A percentile compares a stretch with the other conserved stretches of the same genome.
Evolutionary conservation across 2,329 filamentous ascomycete species (phyloP).

Genomic region (Ophiostoma quercus): DNA sequence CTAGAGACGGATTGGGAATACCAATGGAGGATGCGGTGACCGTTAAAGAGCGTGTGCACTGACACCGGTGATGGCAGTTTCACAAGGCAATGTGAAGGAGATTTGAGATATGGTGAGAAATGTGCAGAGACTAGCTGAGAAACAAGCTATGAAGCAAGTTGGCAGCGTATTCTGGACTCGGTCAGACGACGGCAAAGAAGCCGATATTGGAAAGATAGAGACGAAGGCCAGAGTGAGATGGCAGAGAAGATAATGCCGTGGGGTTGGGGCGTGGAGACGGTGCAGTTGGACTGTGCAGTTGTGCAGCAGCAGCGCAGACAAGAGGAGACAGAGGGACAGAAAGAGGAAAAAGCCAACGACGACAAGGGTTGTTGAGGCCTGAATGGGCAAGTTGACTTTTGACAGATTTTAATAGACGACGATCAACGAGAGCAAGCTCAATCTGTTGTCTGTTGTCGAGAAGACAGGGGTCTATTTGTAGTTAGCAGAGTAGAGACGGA

Average conservation of each 20-base stretch:
- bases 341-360: not conserved
- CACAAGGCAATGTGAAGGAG: not conserved
- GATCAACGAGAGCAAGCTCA: not conserved
- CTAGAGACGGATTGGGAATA: conserved; percentile 19
- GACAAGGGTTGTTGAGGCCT: not conserved
- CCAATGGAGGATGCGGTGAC: conserved; percentile 17
- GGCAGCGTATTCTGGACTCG: not conserved
- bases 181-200: not conserved
- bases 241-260: not conserved
- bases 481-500: not conserved
- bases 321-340: conserved; percentile 3
- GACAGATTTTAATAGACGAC: not conserved
- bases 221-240: not conserved
- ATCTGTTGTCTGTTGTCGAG: not conserved
- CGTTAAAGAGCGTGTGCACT: conserved; percentile 20
- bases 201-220: not conserved
- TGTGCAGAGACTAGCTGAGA: not conserved
- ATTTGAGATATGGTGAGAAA: not conserved
- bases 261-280: conserved; percentile 16
- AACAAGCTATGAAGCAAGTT: not conserved
- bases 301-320: conserved; percentile 1
- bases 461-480: not conserved
- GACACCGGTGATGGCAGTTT: not conserved
- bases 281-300: not conserved
- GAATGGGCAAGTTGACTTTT: not conserved